A percentile compares a stretch with the other conserved stretches of the same genome.
Conservation (phyloP, 768 basidiomycete species). For the Pholiota molesta region DNA sequence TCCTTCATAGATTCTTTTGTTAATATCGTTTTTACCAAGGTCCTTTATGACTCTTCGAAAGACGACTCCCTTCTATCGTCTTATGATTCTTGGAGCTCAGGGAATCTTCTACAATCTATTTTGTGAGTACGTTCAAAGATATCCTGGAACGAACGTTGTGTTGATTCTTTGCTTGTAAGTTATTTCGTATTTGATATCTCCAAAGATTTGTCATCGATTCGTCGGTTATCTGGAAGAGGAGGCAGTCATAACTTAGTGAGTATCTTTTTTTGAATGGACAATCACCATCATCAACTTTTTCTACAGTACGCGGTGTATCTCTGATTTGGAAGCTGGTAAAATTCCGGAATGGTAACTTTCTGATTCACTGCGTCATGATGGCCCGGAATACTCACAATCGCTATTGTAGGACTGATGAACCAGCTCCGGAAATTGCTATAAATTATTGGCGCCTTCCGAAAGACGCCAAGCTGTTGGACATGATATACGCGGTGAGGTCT, state of each 20-base stretch:
- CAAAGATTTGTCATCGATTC: constrained; percentile 83
- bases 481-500: constrained; percentile 89
- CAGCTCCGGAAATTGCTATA: constrained; percentile 88
- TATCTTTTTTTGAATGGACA: constrained; percentile 16
- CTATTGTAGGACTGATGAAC: constrained; percentile 56
- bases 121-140: constrained; percentile 49
- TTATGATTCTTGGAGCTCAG: constrained; percentile 86
- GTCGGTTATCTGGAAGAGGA: constrained; percentile 95
- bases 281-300: constrained; percentile 1
- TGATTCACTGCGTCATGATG: neutral
- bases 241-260: constrained; percentile 89
- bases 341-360: constrained; percentile 46
- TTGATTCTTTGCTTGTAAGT: constrained; percentile 44
- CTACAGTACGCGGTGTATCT: constrained; percentile 74
- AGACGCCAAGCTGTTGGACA: constrained; percentile 81
- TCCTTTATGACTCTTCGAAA: constrained; percentile 94
- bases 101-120: constrained; percentile 91
- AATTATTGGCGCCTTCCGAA: constrained; percentile 89
- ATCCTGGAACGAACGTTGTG: constrained; percentile 5
- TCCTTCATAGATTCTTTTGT: constrained; percentile 1
- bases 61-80: constrained; percentile 81
- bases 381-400: neutral
- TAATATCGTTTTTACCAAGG: constrained; percentile 43
- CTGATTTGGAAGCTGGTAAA: constrained; percentile 79
- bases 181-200: constrained; percentile 77